These are phyloP conservation scores for Trichoderma gracile DNA, from an alignment of 2,329 filamentous ascomycete species.

Conservation along the genomic window DNA sequence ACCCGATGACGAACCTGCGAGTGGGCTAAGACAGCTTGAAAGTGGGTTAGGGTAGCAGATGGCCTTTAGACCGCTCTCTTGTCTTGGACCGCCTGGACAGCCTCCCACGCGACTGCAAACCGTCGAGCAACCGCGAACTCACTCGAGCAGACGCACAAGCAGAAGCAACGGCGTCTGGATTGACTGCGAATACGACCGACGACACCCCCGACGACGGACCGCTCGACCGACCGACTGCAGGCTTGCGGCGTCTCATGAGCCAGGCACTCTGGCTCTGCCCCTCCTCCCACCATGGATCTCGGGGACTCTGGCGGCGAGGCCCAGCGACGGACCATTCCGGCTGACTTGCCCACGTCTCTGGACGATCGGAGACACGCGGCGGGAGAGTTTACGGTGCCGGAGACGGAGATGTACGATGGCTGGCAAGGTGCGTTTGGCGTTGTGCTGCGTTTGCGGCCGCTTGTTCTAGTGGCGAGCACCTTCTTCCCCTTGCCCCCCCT, in stretches of 20 bases:
- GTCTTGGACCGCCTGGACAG: neutral
- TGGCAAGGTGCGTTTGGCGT: slow-evolving; percentile 76
- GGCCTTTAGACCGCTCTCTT: slow-evolving; percentile 23
- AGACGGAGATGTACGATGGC: slow-evolving; percentile 98
- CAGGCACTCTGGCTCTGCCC: slow-evolving; percentile 39
- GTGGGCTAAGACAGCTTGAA: slow-evolving; percentile 13
- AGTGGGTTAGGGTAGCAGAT: slow-evolving; percentile 23
- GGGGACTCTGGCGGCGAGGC: slow-evolving; percentile 49
- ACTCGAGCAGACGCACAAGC: neutral
- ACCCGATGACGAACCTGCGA: slow-evolving; percentile 25
- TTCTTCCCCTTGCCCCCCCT: neutral
- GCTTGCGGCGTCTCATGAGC: slow-evolving; percentile 37
- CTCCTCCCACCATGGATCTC: slow-evolving; percentile 58
- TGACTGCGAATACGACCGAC: neutral
- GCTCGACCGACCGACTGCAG: neutral
- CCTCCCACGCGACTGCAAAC: slow-evolving; percentile 20
- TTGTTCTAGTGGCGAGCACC: too few species aligned
- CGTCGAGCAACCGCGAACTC: neutral
- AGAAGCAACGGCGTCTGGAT: neutral
- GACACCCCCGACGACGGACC: too few species aligned
- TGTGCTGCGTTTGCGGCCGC: neutral
- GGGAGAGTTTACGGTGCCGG: slow-evolving; percentile 62
- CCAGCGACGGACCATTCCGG: slow-evolving; percentile 62
- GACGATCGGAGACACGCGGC: slow-evolving; percentile 78
- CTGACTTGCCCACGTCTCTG: slow-evolving; percentile 86